A percentile compares a stretch with the other conserved stretches of the same genome.
Conservation (phyloP, 441 rosid species). For the Erodium texanum region DNA sequence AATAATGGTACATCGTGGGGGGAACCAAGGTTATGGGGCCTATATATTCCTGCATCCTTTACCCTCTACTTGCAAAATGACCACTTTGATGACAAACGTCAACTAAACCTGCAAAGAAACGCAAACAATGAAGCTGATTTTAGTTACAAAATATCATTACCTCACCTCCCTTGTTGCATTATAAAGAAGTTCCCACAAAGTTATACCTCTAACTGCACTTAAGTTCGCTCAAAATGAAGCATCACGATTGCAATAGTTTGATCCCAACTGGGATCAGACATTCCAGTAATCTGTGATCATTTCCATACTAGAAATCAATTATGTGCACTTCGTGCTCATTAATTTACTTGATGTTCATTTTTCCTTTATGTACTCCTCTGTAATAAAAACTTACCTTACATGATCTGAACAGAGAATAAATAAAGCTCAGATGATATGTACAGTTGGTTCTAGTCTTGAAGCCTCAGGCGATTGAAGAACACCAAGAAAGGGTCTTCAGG, state of each 20-base stretch:
- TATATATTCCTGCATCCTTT: not conserved
- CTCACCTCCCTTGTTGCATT: no score
- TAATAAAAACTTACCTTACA: conserved; percentile 26
- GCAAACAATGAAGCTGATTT: not conserved
- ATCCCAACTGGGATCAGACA: no score
- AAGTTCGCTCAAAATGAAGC: no score
- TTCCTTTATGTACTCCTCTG: no score
- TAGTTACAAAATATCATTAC: no score
- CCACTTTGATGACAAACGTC: not conserved
- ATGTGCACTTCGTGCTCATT: no score
- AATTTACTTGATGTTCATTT: no score
- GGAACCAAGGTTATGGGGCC: not conserved
- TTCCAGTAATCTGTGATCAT: no score
- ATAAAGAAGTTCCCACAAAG: no score
- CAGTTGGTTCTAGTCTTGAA: conserved; percentile 43
- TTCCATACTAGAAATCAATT: no score
- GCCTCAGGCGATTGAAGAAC: conserved; percentile 81
- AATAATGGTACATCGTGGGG: not conserved
- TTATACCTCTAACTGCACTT: no score
- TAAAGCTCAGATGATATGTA: conserved; percentile 27
- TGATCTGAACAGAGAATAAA: conserved; percentile 17
- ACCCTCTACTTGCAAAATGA: not conserved
- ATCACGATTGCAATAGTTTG: no score
- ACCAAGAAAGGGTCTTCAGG: conserved; percentile 94
- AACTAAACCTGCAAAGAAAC: not conserved